Conservation (phyloP, 176 grass and related monocot genomes). For the Hsuehochloa calcarea region DNA sequence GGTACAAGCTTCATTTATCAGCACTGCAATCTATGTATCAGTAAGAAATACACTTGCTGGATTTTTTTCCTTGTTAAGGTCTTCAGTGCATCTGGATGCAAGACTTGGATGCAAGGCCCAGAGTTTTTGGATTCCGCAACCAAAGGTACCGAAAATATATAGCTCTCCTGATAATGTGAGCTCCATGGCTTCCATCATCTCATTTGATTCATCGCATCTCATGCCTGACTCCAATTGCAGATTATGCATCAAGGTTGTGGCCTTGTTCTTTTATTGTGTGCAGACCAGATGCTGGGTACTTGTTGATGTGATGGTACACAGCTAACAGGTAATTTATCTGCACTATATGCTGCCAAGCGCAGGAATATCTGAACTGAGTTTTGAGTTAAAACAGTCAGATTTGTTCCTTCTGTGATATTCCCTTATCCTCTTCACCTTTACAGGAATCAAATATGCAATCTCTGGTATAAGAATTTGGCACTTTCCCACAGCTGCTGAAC, state of each 20-base stretch:
- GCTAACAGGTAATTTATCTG: neutral
- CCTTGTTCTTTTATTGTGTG: neutral
- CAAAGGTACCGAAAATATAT: neutral
- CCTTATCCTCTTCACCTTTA: neutral
- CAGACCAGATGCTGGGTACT: neutral
- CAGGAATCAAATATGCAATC: neutral
- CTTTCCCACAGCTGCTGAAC: neutral
- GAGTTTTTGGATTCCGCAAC: neutral
- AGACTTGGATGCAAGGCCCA: neutral
- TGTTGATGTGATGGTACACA: neutral
- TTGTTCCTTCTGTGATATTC: neutral
- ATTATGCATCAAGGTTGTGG: neutral
- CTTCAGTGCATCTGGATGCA: neutral
- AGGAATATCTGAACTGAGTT: neutral
- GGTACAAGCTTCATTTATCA: neutral
- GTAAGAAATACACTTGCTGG: neutral
- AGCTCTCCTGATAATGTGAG: neutral
- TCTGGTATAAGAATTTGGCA: neutral
- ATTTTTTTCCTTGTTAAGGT: neutral
- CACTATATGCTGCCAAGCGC: neutral
- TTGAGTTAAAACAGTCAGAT: neutral
- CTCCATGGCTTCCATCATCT: neutral
- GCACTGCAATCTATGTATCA: neutral
- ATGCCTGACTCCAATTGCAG: neutral
- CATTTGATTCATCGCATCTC: neutral